phyloP scores from a whole-genome alignment of 495 filamentous ascomycete species.

The Xylaria scruposa region DNA sequence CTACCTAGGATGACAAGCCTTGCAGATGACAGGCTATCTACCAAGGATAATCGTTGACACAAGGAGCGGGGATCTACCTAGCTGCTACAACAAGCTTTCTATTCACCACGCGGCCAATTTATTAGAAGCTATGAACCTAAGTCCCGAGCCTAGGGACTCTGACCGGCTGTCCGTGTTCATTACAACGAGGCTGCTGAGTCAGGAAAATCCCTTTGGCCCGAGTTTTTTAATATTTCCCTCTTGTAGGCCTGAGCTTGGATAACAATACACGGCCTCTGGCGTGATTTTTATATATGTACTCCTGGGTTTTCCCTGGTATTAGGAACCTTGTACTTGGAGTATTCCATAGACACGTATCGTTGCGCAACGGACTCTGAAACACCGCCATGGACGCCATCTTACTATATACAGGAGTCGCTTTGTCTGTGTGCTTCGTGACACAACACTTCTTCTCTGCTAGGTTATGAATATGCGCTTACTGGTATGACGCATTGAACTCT shows the following conservation, averaged over 20 bases:
- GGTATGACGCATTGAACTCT: neutral
- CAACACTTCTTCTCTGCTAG: no score
- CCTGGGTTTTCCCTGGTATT: neutral
- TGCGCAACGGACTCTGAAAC: no score
- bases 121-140: neutral
- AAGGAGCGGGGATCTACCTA: neutral
- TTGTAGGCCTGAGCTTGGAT: neutral
- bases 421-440: no score
- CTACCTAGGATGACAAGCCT: neutral
- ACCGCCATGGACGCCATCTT: no score
- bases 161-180: neutral
- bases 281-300: neutral
- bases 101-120: neutral
- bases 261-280: neutral
- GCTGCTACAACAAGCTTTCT: neutral
- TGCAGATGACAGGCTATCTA: neutral
- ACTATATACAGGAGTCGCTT: no score
- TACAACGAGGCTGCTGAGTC: neutral
- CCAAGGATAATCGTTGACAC: neutral
- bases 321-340: no score
- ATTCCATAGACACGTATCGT: no score
- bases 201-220: neutral
- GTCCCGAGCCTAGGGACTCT: neutral
- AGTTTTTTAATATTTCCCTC: neutral
- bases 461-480: neutral